Evolutionary conservation across 192 early-diverging fungal species (phyloP).

Genomic region (Neocallimastix lanati): DNA sequence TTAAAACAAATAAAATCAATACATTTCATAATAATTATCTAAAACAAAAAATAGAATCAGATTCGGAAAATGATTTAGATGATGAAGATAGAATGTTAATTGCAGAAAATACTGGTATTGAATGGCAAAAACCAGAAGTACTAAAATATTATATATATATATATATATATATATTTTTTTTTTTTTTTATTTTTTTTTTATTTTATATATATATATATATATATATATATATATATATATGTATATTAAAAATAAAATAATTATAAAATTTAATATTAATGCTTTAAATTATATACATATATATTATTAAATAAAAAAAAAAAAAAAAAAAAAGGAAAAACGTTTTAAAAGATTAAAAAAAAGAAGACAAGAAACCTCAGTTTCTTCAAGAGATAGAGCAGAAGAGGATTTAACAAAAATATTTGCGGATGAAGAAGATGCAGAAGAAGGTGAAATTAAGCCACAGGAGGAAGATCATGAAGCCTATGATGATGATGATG

Average conservation of each 20-base stretch:
- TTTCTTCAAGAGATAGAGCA: constrained; percentile 12
- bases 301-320: too few species aligned
- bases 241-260: too few species aligned
- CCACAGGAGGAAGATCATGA: constrained; percentile 8
- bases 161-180: too few species aligned
- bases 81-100: constrained; percentile 88
- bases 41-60: neutral
- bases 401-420: constrained; percentile 31
- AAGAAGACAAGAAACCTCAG: constrained; percentile 7
- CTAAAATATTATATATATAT: neutral
- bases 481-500: constrained; percentile 16
- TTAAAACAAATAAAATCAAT: too few species aligned
- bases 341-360: constrained; percentile 38
- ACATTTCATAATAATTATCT: too few species aligned
- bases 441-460: constrained; percentile 15
- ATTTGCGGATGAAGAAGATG: constrained; percentile 21
- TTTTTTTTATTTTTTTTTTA: neutral
- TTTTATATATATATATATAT: too few species aligned
- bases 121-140: constrained; percentile 23
- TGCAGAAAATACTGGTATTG: constrained; percentile 64
- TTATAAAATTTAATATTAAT: too few species aligned
- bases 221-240: too few species aligned
- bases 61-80: constrained; percentile 13
- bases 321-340: constrained; percentile 33
- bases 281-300: too few species aligned